These are phyloP conservation scores for Cryphonectria nitschkei DNA, from an alignment of 2,329 filamentous ascomycete species.

Conservation along the genomic window DNA sequence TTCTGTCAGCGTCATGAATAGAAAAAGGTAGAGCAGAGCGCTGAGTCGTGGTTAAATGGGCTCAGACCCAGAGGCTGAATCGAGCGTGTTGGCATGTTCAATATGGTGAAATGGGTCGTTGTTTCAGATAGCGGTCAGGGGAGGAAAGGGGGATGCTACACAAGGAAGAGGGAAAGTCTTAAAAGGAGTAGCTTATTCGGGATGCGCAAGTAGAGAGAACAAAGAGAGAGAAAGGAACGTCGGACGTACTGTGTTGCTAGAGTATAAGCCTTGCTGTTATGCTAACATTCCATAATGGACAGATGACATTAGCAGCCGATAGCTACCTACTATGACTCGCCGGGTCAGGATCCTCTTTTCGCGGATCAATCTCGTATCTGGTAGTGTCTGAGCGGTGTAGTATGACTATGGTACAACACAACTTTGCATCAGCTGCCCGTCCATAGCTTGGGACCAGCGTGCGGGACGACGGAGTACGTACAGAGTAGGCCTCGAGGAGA, in stretches of 20 bases:
- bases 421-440: not conserved
- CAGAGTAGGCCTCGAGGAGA: not conserved
- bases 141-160: slow-evolving; percentile 13
- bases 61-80: slow-evolving; percentile 8
- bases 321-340: slow-evolving; percentile 10
- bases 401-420: not conserved
- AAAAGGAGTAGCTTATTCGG: not conserved
- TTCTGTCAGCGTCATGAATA: not conserved
- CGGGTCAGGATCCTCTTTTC: not conserved
- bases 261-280: not conserved
- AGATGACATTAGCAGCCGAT: not conserved
- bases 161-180: not conserved
- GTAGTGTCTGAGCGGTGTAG: slow-evolving; percentile 9
- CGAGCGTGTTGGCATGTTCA: not conserved
- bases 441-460: not conserved
- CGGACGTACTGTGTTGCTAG: not conserved
- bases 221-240: not conserved
- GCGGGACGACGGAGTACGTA: slow-evolving; percentile 2
- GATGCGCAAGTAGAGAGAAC: not conserved
- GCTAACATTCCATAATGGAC: not conserved
- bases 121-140: slow-evolving; percentile 25
- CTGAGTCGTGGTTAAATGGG: slow-evolving; percentile 7
- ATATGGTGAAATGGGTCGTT: slow-evolving; percentile 11
- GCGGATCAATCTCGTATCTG: slow-evolving; percentile 9
- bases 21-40: not conserved